phyloP scores from a whole-genome alignment of 1,284 basidiomycete genomes.

The Leccinum fallax region DNA sequence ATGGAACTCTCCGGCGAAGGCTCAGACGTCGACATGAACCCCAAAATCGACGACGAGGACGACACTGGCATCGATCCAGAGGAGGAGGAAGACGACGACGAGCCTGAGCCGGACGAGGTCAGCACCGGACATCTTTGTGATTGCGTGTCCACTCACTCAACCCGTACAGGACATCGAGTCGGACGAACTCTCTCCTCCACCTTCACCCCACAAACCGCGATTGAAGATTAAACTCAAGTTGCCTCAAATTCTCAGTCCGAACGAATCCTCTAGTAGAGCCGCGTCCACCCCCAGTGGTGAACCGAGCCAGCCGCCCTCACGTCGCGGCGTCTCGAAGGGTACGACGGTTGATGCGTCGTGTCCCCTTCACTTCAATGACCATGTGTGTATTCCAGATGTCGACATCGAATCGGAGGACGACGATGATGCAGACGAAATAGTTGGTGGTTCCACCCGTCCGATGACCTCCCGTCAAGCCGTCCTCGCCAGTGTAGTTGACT shows the following conservation, averaged over 20 bases:
- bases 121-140: not conserved
- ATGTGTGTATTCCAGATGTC: slow-evolving; percentile 32
- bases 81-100: slow-evolving; percentile 28
- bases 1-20: slow-evolving; percentile 28
- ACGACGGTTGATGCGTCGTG: not conserved
- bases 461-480: slow-evolving; percentile 77
- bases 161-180: slow-evolving; percentile 33
- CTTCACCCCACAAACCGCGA: slow-evolving; percentile 39
- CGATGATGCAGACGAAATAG: slow-evolving; percentile 41
- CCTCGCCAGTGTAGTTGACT: slow-evolving; percentile 63
- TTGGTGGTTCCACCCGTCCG: slow-evolving; percentile 42
- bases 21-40: slow-evolving; percentile 36
- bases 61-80: slow-evolving; percentile 25
- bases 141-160: not conserved
- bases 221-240: slow-evolving; percentile 71
- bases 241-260: slow-evolving; percentile 44
- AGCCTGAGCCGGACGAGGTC: slow-evolving; percentile 27
- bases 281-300: slow-evolving; percentile 43
- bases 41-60: slow-evolving; percentile 35
- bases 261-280: slow-evolving; percentile 38
- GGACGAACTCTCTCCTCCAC: slow-evolving; percentile 40
- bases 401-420: slow-evolving; percentile 65
- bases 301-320: slow-evolving; percentile 31
- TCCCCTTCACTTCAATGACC: not conserved
- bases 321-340: slow-evolving; percentile 36